These are phyloP conservation scores for Rhytidiadelphus loreus DNA, from an alignment of 225 moss, liverwort and hornwort species.

Conservation along the genomic window DNA sequence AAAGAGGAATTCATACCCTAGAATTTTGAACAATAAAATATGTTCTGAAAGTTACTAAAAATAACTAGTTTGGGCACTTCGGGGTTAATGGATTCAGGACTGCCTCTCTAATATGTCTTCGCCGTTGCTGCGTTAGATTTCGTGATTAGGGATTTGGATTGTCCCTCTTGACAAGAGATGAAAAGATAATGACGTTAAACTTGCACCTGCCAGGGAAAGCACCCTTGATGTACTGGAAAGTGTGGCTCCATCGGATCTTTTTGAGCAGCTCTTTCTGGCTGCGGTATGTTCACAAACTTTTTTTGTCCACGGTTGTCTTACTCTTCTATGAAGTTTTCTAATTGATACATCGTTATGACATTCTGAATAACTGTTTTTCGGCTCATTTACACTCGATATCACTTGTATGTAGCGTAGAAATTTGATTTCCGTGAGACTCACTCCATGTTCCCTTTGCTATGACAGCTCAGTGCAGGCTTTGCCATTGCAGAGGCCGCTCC, in stretches of 20 bases:
- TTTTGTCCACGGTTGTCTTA: neutral
- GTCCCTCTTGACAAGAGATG: neutral
- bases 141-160: neutral
- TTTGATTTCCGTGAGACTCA: neutral
- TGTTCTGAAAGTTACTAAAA: neutral
- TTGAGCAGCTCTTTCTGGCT: conserved; percentile 76
- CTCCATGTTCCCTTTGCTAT: neutral
- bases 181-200: neutral
- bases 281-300: conserved; percentile 24
- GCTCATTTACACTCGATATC: neutral
- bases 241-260: conserved; percentile 66
- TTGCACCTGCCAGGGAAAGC: conserved; percentile 52
- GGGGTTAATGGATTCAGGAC: neutral
- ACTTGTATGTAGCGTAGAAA: neutral
- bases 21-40: neutral
- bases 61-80: neutral
- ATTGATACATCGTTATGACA: neutral
- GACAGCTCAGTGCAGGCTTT: conserved; percentile 88
- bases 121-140: neutral
- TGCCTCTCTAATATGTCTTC: neutral
- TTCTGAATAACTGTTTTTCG: conserved; percentile 11
- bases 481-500: conserved; percentile 71
- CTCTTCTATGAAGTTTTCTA: neutral
- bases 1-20: neutral
- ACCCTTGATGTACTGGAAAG: conserved; percentile 74